Base-by-base conservation (phyloP, 2,329 filamentous ascomycete species). In the Spiromastix sp. region DNA sequence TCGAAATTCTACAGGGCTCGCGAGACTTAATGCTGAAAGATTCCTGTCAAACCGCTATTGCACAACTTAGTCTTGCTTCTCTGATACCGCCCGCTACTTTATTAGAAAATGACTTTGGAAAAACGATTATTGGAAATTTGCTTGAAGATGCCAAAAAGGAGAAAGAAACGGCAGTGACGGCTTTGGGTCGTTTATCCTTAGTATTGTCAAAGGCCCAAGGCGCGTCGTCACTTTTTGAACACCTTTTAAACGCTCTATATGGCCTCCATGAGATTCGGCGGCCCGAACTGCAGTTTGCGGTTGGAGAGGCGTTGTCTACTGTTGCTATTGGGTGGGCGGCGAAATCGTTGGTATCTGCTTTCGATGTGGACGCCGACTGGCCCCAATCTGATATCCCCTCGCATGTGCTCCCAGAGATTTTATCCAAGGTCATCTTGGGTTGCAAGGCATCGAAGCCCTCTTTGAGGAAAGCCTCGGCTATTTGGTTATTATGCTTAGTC, bases 401-500 rank as follows among this genome's bases (percentile, higher is more conserved):
- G 12, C 50, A 48, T 1, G 57, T 70, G 34, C 61, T 81, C 17
- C 61, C 61, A 6, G 59, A 64, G 0, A 67, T 84, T 1, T 63
- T 93, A 4, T 73, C 83, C 40, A 86, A 80, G 51, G 71, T 93
- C 2, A 68, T 96, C 30, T 63, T 65, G 2, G 81, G 91, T 49
- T 91, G 82, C 61, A 80, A 81, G 48, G 77, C 80, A 6, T 85
- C 85, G 0, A 95, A 95, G 51, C 91, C 91, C 1, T 82, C 86
- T 0, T 66, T 95, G 4, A 79, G 86, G 47, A 94, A 94, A 54
- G 86, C 89, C 3, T 89, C 87, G 0, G 86, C 86, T 0, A 93
- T 98, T 47, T 96, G 91, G 91, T 71, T 96, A 0, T 79, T 96
- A 40, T 93, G 82, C 50, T 63, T 96, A 3, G 79, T 96, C 6